These are phyloP conservation scores for Fragilaria crotonensis DNA, from an alignment of 108 stramenopile genomes.

Conservation along the genomic window DNA sequence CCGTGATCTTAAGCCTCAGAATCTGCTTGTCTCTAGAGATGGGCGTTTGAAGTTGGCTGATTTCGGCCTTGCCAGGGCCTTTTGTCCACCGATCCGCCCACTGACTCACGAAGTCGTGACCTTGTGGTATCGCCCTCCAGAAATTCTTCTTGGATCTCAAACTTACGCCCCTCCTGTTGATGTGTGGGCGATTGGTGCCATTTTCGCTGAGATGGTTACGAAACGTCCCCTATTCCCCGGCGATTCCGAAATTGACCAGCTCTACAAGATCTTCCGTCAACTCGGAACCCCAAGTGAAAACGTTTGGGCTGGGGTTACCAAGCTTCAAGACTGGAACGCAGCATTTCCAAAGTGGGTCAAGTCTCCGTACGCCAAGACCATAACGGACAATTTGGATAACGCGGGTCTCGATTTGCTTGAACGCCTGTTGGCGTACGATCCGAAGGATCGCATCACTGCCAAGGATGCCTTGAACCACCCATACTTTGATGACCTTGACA, in stretches of 20 bases:
- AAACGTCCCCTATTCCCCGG: slow-evolving; percentile 96
- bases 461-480: slow-evolving; percentile 92
- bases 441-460: slow-evolving; percentile 93
- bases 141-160: slow-evolving; percentile 87
- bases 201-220: slow-evolving; percentile 97
- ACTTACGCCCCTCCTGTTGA: slow-evolving; percentile 94
- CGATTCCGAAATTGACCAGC: slow-evolving; percentile 96
- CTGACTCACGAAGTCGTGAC: slow-evolving; percentile 97
- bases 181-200: slow-evolving; percentile 93
- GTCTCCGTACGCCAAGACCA: slow-evolving; percentile 46
- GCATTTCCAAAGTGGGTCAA: slow-evolving; percentile 84
- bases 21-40: slow-evolving; percentile 89
- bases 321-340: slow-evolving; percentile 82
- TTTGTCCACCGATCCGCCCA: slow-evolving; percentile 87
- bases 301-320: slow-evolving; percentile 86
- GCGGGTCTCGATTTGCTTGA: slow-evolving; percentile 75
- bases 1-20: slow-evolving; percentile 98
- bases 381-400: slow-evolving; percentile 59
- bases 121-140: slow-evolving; percentile 98
- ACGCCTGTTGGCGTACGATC: slow-evolving; percentile 85
- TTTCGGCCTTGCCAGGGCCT: slow-evolving; percentile 96
- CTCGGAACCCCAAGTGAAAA: slow-evolving; percentile 91
- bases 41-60: slow-evolving; percentile 97
- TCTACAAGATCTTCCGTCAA: slow-evolving; percentile 95
- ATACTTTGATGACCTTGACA: slow-evolving; percentile 96